Evolutionary conservation across 345 rosid genomes (phyloP), one percentile per base, ranked within the genome.

Genomic region (Ceriops zippeliana): DNA sequence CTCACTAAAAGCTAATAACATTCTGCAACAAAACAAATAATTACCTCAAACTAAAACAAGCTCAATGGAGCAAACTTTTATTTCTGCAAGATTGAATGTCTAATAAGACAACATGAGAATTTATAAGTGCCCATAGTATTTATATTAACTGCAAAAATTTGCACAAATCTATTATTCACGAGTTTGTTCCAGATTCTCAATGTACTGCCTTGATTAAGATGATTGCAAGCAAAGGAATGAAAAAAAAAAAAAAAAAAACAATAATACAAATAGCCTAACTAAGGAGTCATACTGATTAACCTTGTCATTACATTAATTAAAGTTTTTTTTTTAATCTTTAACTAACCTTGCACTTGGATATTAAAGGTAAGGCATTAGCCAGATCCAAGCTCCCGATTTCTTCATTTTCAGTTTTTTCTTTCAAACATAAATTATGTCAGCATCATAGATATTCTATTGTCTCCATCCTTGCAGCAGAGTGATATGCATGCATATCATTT

Each of bases 1-100:
- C 87, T 93, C 96, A 20, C 87, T 80, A 67, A 93, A 93, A 74
- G 90, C 79, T 80, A 82, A 79, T 74, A 93, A 84, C 98, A 93
- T 93, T 80, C 98, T 93, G 87, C 79, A 73, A 61, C 58, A 22
- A 70, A 81, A 63, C 31, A 73, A 73, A 76, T 59, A 65, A 52
- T 59, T 37, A 73, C 21, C 20, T 61, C 20, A 49, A 17, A 21
- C 1, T 26, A 46, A 60, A 52, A 11, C 32, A 49, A 64, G 22
- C 6, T 28, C 54, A 61, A 37, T 2, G 22, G 58, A 61, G 30
- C 54, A 32, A 35, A 66, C 21, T 54, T 53, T 37, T 19, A 16
- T 53, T 11, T 9, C n/a, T 5, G 51, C 16, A 61, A 52, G 52
- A 38, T 3, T 62, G 61, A 30, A 70, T 6, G 35, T 19, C 10